Evolutionary conservation across 192 early-diverging fungal genomes (phyloP).

Genomic region (Phycomyces nitens): DNA sequence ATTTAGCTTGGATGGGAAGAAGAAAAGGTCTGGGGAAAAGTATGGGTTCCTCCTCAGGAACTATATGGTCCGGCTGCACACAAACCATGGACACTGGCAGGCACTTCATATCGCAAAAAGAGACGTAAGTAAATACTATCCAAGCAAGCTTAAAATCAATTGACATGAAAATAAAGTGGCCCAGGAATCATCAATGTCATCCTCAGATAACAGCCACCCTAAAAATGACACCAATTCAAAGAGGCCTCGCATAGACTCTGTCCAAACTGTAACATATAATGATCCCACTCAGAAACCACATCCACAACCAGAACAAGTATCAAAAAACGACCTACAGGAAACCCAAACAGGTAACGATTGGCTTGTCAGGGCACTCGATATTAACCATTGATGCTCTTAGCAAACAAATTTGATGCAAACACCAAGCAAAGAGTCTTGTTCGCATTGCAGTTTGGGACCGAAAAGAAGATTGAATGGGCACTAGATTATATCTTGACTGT

Average conservation of each 20-base stretch:
- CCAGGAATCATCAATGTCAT: background rate
- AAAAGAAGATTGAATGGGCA: slow-evolving; percentile 81
- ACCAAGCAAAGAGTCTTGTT: slow-evolving; percentile 62
- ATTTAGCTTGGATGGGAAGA: slow-evolving; percentile 31
- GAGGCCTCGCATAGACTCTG: no score
- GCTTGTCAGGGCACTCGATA: background rate
- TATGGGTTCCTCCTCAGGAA: slow-evolving; percentile 25
- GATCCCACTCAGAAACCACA: no score
- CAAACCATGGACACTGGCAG: slow-evolving; percentile 11
- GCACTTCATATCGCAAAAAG: background rate
- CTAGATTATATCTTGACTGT: slow-evolving; percentile 64
- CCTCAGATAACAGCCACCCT: background rate
- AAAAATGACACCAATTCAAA: background rate
- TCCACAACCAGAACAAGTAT: no score
- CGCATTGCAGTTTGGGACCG: slow-evolving; percentile 62
- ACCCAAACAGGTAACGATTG: background rate
- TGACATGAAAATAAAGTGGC: background rate
- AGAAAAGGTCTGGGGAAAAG: slow-evolving; percentile 26
- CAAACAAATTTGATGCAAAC: slow-evolving; percentile 6
- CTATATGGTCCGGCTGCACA: slow-evolving; percentile 15
- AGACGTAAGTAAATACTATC: background rate
- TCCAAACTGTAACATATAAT: no score
- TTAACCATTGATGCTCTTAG: background rate
- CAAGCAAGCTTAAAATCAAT: background rate
- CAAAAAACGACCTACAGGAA: background rate